Evolutionary conservation across 1,284 basidiomycete species (phyloP), one percentile per base, ranked within the genome.

Genomic region (Rhizoctonia solani): DNA sequence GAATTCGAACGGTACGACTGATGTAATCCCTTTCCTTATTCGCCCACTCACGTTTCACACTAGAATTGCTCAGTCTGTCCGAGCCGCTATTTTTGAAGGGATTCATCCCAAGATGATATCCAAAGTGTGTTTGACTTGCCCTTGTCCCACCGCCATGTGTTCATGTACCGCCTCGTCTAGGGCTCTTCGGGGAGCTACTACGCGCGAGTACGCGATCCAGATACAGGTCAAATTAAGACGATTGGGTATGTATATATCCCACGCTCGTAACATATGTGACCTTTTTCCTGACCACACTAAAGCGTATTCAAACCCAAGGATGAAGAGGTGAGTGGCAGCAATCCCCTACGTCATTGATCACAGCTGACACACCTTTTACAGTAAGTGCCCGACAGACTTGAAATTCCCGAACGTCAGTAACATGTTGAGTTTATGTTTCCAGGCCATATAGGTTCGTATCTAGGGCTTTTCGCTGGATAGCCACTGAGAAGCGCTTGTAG

Each of bases 291-390:
- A 61, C 42, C 66, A 39, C 4, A 4, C 16, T 53, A 13, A 69
- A 92, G 89, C 19, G 89, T 94, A 4, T 94, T 94, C 77, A 93
- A 95, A 75, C 92, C 92, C 1, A 93, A 93, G 74, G 92, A 94
- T 73, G 92, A 94, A 75, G 92, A 93, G 72, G 53, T 66, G 37
- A 42, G 67, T 54, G 25, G 30, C 23, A 23, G 29, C 54, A 41
- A 55, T n/a, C n/a, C n/a, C n/a, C 32, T 41, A 19, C 39, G 32
- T 34, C 47, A 41, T 47, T 6, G 16, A 13, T 25, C 13, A 11
- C 8, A 42, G 16, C 44, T 61, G 30, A 59, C 34, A 23, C 27
- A 9, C 49, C 11, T 39, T 11, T n/a, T 52, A 1, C 23, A 41
- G 54, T 66, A 39, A 54, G 41, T 42, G 1, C 27, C 55, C 54